Conservation (phyloP, 139 green algal species). For the Tetraselmis chui region DNA sequence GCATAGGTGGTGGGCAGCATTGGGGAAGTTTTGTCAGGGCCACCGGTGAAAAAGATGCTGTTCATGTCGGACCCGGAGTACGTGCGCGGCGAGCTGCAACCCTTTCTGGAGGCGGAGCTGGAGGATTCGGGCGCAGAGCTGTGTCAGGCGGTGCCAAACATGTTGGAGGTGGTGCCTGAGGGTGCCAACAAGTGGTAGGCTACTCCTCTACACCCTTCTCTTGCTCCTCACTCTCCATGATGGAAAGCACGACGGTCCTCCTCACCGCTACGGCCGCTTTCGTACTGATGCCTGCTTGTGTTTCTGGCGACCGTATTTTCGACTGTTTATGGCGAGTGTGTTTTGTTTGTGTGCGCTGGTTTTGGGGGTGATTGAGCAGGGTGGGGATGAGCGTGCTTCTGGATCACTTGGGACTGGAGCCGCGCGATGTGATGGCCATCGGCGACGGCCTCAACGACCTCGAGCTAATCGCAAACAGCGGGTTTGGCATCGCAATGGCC, state of each 20-base stretch:
- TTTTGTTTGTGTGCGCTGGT: no score
- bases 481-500: constrained; percentile 89
- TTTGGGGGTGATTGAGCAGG: no score
- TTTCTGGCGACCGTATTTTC: no score
- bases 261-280: background rate
- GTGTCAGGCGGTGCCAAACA: constrained; percentile 80
- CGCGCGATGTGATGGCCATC: constrained; percentile 66
- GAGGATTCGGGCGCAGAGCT: constrained; percentile 33
- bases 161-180: constrained; percentile 88
- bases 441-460: constrained; percentile 90
- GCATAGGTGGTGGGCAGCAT: background rate
- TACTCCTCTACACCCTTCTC: background rate
- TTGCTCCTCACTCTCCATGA: background rate
- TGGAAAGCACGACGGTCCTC: background rate
- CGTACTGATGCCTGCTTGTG: no score
- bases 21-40: constrained; percentile 7
- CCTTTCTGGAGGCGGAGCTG: background rate
- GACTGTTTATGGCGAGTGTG: no score
- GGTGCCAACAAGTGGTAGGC: constrained; percentile 80
- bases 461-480: constrained; percentile 64
- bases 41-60: constrained; percentile 73
- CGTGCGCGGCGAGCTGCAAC: constrained; percentile 21
- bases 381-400: constrained; percentile 42
- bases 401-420: constrained; percentile 32
- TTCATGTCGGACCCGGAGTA: constrained; percentile 62